Percentiles rank a stretch among this genome's conserved stretches.
Evolutionary conservation across 176 grass and related monocot species (phyloP).

Genomic region (Stipa capillata): DNA sequence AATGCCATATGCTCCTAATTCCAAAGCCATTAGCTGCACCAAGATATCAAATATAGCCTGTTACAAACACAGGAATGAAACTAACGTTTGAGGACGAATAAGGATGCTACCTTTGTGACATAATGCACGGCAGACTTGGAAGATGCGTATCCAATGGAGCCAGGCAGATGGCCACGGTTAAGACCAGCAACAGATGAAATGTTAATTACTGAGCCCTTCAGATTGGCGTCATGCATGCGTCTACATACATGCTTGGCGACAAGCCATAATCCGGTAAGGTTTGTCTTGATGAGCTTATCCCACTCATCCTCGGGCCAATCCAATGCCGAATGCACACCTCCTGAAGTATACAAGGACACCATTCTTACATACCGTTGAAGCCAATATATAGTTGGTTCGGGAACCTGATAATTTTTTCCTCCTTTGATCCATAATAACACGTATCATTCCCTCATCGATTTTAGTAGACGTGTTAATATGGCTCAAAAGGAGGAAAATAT

Average conservation of each 20-base stretch:
- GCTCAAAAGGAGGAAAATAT: too few relatives aligned
- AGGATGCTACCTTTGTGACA: constrained; percentile 49
- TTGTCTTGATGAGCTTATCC: constrained; percentile 64
- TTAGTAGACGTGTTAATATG: too few relatives aligned
- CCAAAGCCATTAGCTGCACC: constrained; percentile 76
- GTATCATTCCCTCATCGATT: neutral
- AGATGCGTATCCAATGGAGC: constrained; percentile 51
- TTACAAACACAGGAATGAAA: neutral
- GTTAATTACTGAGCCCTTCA: constrained; percentile 68
- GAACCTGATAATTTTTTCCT: neutral
- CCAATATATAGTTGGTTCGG: neutral
- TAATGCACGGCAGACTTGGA: constrained; percentile 68
- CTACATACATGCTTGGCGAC: constrained; percentile 77
- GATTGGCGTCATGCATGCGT: constrained; percentile 54
- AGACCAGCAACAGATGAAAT: constrained; percentile 67
- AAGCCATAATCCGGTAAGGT: constrained; percentile 77
- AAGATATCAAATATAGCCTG: neutral
- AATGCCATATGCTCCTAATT: constrained; percentile 63
- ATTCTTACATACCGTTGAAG: neutral
- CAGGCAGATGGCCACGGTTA: constrained; percentile 52
- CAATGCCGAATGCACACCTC: constrained; percentile 55
- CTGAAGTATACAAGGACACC: constrained; percentile 16
- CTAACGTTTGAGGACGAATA: neutral
- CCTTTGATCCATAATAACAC: neutral
- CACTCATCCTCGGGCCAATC: constrained; percentile 80